phyloP scores from a whole-genome alignment of 352 stramenopile genomes.

The Pythium volutum region DNA sequence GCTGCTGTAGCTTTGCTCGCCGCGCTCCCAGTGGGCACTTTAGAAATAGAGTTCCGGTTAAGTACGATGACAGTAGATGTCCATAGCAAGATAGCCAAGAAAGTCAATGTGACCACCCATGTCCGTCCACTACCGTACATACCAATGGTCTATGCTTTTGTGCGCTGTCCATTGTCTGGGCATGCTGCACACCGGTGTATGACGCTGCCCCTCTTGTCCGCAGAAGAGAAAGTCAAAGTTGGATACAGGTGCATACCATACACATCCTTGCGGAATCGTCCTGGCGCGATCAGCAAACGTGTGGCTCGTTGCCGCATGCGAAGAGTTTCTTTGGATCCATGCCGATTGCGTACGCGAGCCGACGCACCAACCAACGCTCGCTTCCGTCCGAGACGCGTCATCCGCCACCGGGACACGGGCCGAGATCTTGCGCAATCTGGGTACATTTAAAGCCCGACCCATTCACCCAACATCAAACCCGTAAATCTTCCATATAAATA shows the following conservation, averaged over 20 bases:
- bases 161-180: not conserved
- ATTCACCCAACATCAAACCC: not conserved
- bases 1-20: constrained; percentile 42
- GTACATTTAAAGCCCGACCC: not conserved
- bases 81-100: constrained; percentile 15
- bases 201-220: not conserved
- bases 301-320: constrained; percentile 15
- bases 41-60: constrained; percentile 10
- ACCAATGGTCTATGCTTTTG: not conserved
- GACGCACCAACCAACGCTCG: constrained; percentile 8
- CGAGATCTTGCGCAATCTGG: constrained; percentile 21
- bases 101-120: not conserved
- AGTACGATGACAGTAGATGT: constrained; percentile 18
- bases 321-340: constrained; percentile 4
- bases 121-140: not conserved
- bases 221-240: not conserved
- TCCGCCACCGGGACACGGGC: not conserved
- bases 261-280: not conserved
- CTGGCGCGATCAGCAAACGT: constrained; percentile 5
- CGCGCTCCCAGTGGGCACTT: not conserved
- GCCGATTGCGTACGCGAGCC: constrained; percentile 20
- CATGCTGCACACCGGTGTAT: not conserved
- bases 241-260: too few species aligned
- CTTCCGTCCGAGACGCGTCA: not conserved
- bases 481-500: constrained; percentile 19